These are phyloP conservation scores for Lolium multiflorum DNA, from an alignment of 176 grass and related monocot genomes.

Conservation along the genomic window DNA sequence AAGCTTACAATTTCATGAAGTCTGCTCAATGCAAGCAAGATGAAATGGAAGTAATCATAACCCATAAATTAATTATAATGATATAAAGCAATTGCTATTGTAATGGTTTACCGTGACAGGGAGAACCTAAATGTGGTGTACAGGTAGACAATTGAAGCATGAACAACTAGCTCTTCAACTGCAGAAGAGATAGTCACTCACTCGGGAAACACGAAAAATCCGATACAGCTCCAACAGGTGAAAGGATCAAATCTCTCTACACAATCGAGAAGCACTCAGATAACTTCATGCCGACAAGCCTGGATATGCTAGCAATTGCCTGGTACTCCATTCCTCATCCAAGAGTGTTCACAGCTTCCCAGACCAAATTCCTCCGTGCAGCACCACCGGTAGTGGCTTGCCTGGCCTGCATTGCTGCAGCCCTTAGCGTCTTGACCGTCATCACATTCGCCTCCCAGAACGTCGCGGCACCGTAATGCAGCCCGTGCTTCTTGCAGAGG, in stretches of 20 bases:
- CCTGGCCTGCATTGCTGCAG: slow-evolving; percentile 84
- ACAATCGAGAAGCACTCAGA: slow-evolving; percentile 46
- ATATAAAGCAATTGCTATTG: slow-evolving; percentile 35
- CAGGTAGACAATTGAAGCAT: slow-evolving; percentile 41
- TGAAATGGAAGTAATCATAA: slow-evolving; percentile 16
- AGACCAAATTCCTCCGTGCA: slow-evolving; percentile 68
- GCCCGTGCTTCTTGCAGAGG: slow-evolving; percentile 91
- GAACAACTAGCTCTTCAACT: slow-evolving; percentile 42
- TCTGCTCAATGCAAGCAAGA: slow-evolving; percentile 36
- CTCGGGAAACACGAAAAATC: slow-evolving; percentile 55
- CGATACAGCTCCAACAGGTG: neutral
- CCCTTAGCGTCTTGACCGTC: slow-evolving; percentile 68
- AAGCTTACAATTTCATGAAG: slow-evolving; percentile 42
- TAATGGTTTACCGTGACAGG: slow-evolving; percentile 45
- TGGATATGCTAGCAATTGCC: slow-evolving; percentile 14
- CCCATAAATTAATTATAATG: slow-evolving; percentile 33
- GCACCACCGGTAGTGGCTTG: slow-evolving; percentile 29
- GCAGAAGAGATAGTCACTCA: slow-evolving; percentile 36
- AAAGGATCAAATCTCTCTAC: slow-evolving; percentile 49
- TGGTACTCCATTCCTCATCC: slow-evolving; percentile 50
- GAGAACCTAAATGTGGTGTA: slow-evolving; percentile 23
- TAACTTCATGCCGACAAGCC: slow-evolving; percentile 13
- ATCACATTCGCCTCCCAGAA: slow-evolving; percentile 81
- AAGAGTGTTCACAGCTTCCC: slow-evolving; percentile 94
- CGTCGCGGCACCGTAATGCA: slow-evolving; percentile 58